Conservation (phyloP, 1,284 basidiomycete genomes). For the Porodaedalea pini region DNA sequence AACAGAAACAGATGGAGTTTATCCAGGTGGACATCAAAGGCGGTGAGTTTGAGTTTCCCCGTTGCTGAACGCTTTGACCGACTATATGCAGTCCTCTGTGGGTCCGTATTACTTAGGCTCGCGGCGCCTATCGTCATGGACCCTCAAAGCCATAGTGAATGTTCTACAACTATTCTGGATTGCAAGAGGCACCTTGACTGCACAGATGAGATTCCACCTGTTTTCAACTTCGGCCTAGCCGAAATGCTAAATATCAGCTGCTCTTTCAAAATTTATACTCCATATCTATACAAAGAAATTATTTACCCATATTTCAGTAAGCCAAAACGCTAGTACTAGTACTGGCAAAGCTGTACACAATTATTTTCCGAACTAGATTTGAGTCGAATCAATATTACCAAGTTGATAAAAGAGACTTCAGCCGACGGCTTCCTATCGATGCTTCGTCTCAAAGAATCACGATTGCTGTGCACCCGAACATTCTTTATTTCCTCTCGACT, state of each 20-base stretch:
- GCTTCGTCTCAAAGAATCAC: neutral
- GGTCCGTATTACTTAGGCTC: constrained; percentile 6
- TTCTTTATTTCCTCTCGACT: neutral
- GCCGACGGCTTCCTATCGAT: neutral
- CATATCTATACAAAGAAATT: no score
- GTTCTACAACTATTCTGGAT: no score
- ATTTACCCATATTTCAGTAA: no score
- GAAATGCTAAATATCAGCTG: neutral
- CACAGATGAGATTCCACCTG: neutral
- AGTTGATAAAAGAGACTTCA: neutral
- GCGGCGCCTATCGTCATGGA: constrained; percentile 2
- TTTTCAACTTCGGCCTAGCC: neutral
- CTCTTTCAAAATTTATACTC: neutral
- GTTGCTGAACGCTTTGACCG: neutral
- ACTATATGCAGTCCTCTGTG: constrained; percentile 9
- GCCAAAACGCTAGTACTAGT: no score
- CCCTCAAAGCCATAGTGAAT: neutral
- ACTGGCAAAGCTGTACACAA: no score
- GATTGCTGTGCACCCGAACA: constrained; percentile 1
- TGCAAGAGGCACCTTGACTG: no score
- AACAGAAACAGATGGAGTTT: constrained; percentile 4
- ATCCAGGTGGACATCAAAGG: neutral
- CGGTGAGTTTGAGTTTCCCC: neutral
- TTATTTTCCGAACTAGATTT: no score
- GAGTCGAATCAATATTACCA: no score